phyloP scores from a whole-genome alignment of 139 green algal species.

The Coelastrella sp. region DNA sequence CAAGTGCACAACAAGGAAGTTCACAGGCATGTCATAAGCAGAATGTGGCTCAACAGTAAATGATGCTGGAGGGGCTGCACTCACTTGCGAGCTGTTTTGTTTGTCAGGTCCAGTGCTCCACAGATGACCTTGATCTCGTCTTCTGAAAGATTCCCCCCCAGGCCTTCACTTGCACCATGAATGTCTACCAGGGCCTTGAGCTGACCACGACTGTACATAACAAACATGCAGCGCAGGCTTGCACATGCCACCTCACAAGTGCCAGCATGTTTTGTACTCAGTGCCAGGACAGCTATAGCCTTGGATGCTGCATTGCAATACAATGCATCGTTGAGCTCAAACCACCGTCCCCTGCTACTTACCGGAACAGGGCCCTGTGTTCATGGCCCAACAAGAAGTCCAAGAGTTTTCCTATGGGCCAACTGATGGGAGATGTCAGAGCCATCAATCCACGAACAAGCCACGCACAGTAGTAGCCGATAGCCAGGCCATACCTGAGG shows the following conservation, averaged over 20 bases:
- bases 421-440: slow-evolving; percentile 74
- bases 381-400: slow-evolving; percentile 83
- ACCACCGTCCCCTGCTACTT: not conserved
- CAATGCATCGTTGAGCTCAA: not conserved
- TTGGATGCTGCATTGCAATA: not conserved
- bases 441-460: slow-evolving; percentile 86
- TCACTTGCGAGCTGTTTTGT: slow-evolving; percentile 79
- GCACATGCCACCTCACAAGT: not conserved
- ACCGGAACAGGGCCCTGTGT: slow-evolving; percentile 58
- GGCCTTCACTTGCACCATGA: slow-evolving; percentile 75
- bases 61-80: not conserved
- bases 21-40: too few relatives aligned
- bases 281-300: not conserved
- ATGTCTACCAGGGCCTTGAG: slow-evolving; percentile 93
- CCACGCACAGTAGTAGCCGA: slow-evolving; percentile 84
- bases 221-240: too few relatives aligned
- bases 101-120: slow-evolving; percentile 90
- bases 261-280: not conserved
- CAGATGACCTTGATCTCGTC: slow-evolving; percentile 74
- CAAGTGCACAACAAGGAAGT: too few relatives aligned
- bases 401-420: slow-evolving; percentile 86
- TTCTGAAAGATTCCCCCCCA: slow-evolving; percentile 80
- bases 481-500: slow-evolving; percentile 79
- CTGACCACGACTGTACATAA: slow-evolving; percentile 77
- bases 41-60: too few relatives aligned